Evolutionary conservation across 2,329 filamentous ascomycete genomes (phyloP).

Genomic region (Akanthomyces lecanii): DNA sequence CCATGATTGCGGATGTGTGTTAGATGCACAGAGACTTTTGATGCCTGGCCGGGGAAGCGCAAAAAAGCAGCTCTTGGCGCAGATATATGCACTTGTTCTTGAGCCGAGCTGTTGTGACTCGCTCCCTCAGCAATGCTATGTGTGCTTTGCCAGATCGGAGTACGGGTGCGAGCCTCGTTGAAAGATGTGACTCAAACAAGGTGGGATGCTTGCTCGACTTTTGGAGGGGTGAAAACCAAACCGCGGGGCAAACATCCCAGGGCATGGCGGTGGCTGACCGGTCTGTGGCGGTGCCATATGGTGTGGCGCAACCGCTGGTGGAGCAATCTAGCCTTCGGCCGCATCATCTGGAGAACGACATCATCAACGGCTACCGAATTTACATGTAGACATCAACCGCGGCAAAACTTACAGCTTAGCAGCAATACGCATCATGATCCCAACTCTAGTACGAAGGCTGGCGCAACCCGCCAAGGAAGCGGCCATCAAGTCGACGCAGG

Average conservation of each 20-base stretch:
- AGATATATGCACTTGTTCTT: neutral
- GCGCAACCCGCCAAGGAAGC: conserved; percentile 29
- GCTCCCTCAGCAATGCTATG: conserved; percentile 10
- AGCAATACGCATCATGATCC: conserved; percentile 28
- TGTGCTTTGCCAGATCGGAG: conserved; percentile 1
- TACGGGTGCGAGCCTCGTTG: neutral
- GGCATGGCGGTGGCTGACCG: conserved; percentile 9
- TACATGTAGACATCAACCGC: neutral
- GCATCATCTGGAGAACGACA: conserved; percentile 7
- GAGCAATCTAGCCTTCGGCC: neutral
- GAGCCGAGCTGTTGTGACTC: conserved; percentile 1
- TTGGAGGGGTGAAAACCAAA: conserved; percentile 19
- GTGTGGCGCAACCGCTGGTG: conserved; percentile 7
- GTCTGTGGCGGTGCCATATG: conserved; percentile 9
- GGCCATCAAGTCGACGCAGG: conserved; percentile 27
- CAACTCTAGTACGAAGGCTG: conserved; percentile 32
- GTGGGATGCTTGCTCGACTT: conserved; percentile 3
- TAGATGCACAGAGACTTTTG: neutral
- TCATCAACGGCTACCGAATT: neutral
- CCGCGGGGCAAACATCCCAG: conserved; percentile 18
- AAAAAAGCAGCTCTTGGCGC: neutral
- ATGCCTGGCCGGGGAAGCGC: neutral
- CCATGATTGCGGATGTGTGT: conserved; percentile 36
- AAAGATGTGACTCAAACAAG: conserved; percentile 15
- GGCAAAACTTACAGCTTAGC: neutral